A percentile compares a stretch with the other conserved stretches of the same genome.
Evolutionary conservation across 805 yeast genomes (phyloP).

Genomic region (Lachancea fermentati): DNA sequence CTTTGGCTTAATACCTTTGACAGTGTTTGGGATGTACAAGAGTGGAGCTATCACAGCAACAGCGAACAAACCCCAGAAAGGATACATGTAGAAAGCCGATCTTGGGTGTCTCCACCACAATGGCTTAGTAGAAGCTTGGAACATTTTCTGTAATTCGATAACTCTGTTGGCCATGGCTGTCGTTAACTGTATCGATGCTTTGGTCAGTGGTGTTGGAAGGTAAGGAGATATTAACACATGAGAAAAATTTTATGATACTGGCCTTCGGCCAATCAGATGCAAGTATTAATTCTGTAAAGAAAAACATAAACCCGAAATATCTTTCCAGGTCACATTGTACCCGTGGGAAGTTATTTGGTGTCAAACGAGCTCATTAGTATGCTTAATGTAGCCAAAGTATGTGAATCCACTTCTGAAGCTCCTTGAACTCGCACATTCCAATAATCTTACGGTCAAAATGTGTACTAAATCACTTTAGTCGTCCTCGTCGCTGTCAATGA

Average conservation of each 20-base stretch:
- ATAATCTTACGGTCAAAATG: too few relatives aligned
- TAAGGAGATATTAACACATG: background rate
- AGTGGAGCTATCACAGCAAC: slow-evolving; percentile 61
- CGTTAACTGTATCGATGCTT: too few relatives aligned
- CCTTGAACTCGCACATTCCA: too few relatives aligned
- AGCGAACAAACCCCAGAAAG: slow-evolving; percentile 71
- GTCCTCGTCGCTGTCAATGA: slow-evolving; percentile 27
- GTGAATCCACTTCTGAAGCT: too few relatives aligned
- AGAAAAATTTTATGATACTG: background rate
- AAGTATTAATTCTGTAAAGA: too few relatives aligned
- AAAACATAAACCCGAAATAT: background rate
- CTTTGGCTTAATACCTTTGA: slow-evolving; percentile 57
- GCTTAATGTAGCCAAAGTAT: too few relatives aligned
- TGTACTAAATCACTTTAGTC: slow-evolving; percentile 10
- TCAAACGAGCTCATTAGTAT: too few relatives aligned
- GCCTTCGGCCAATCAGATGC: background rate
- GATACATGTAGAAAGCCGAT: slow-evolving; percentile 67
- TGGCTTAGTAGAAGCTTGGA: slow-evolving; percentile 53
- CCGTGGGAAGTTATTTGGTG: too few relatives aligned
- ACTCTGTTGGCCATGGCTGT: slow-evolving; percentile 36
- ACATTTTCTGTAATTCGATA: slow-evolving; percentile 53
- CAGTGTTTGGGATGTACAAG: slow-evolving; percentile 67
- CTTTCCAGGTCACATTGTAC: too few relatives aligned
- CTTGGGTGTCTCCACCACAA: slow-evolving; percentile 59
- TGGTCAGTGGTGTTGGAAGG: background rate